These are phyloP conservation scores for Dryas drummondii DNA, from an alignment of 306 rosid genomes.

Conservation along the genomic window DNA sequence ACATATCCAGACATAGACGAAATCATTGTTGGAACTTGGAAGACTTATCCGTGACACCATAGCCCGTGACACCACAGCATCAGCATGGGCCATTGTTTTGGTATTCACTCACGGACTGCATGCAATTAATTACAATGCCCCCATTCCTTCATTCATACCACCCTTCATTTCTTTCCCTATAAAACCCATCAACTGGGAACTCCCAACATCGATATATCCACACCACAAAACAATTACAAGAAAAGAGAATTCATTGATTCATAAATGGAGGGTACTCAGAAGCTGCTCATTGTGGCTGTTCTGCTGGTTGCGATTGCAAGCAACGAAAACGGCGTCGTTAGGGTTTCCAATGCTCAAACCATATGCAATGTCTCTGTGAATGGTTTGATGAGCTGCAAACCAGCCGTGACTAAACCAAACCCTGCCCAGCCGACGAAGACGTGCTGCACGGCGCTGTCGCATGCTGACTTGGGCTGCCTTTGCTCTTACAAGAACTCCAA, in stretches of 20 bases:
- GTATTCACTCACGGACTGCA: too few species aligned
- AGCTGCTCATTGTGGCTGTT: not conserved
- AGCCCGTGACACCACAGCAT: too few species aligned
- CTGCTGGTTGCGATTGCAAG: constrained; percentile 18
- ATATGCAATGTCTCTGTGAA: constrained; percentile 47
- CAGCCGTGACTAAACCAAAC: constrained; percentile 52
- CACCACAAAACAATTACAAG: not conserved
- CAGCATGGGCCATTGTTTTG: too few species aligned
- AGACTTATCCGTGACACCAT: too few species aligned
- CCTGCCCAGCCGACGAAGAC: constrained; percentile 31
- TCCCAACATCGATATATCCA: not conserved
- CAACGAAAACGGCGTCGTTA: constrained; percentile 1
- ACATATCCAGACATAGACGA: too few species aligned
- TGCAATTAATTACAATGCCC: too few species aligned
- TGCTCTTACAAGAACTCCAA: constrained; percentile 50
- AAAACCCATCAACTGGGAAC: not conserved
- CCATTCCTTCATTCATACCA: too few species aligned
- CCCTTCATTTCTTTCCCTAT: not conserved
- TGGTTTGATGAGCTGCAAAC: constrained; percentile 42
- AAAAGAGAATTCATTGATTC: not conserved
- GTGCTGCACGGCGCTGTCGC: constrained; percentile 44
- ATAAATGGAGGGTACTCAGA: constrained; percentile 5
- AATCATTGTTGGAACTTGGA: too few species aligned
- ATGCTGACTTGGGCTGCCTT: constrained; percentile 49
- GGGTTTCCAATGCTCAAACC: constrained; percentile 28